Evolutionary conservation across 306 rosid species (phyloP).

Genomic region (Hylodesmum podocarpum): DNA sequence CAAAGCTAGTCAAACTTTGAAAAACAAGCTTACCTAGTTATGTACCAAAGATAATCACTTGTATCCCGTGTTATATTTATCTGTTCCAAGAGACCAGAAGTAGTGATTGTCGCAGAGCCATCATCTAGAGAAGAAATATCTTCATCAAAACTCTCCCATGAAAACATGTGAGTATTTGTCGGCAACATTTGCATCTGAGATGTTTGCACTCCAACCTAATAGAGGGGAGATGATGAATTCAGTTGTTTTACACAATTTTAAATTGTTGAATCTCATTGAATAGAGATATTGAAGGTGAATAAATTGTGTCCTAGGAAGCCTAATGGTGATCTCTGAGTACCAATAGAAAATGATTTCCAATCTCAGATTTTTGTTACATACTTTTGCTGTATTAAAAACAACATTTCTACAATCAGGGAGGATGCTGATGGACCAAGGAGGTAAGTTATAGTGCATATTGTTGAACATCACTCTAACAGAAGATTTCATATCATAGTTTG

Average conservation of each 20-base stretch:
- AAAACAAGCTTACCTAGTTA: conserved; percentile 70
- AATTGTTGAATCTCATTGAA: not conserved
- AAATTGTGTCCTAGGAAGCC: conserved; percentile 16
- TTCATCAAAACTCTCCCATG: conserved; percentile 93
- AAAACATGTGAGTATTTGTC: conserved; percentile 57
- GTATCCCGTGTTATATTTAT: conserved; percentile 87
- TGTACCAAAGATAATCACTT: conserved; percentile 98
- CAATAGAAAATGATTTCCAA: conserved; percentile 15
- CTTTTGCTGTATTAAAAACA: conserved; percentile 95
- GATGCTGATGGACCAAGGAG: conserved; percentile 98
- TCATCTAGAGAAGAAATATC: conserved; percentile 73
- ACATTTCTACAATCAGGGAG: conserved; percentile 96
- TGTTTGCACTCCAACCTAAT: conserved; percentile 97
- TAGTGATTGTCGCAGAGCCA: conserved; percentile 54
- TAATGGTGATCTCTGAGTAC: conserved; percentile 10
- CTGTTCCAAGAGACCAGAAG: conserved; percentile 95
- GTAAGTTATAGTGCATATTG: conserved; percentile 93
- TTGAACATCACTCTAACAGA: conserved; percentile 90
- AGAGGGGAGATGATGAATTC: conserved; percentile 19
- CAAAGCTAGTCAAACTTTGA: conserved; percentile 16
- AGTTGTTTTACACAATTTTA: conserved; percentile 14
- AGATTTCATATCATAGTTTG: conserved; percentile 74
- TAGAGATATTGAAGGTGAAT: conserved; percentile 7
- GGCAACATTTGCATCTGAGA: conserved; percentile 94
- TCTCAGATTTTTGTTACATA: conserved; percentile 24